phyloP scores from a whole-genome alignment of 148 eudicot species.

The Euryodendron excelsum region DNA sequence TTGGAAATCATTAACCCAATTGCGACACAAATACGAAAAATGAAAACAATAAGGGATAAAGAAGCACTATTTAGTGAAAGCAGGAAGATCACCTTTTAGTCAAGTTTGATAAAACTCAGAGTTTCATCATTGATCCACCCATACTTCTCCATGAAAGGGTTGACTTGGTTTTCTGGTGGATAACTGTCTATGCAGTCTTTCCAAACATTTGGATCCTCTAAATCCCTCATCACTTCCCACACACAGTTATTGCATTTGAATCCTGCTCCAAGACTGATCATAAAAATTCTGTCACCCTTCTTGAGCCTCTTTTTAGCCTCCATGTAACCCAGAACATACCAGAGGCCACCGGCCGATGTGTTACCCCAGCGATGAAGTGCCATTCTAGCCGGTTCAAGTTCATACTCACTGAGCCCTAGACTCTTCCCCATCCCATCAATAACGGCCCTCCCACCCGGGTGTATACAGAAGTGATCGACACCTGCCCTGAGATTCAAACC shows the following conservation, averaged over 20 bases:
- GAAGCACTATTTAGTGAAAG: neutral
- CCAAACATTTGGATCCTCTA: conserved; percentile 72
- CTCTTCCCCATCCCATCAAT: conserved; percentile 70
- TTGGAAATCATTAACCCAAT: neutral
- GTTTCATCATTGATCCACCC: conserved; percentile 73
- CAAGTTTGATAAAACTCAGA: conserved; percentile 38
- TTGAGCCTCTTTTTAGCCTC: conserved; percentile 88
- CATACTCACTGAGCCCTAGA: conserved; percentile 48
- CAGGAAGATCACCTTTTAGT: neutral
- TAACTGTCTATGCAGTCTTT: conserved; percentile 55
- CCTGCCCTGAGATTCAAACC: conserved; percentile 56
- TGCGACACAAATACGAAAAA: conserved; percentile 13
- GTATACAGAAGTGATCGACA: conserved; percentile 74
- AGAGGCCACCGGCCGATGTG: conserved; percentile 76
- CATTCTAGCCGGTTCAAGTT: conserved; percentile 83
- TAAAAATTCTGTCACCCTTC: conserved; percentile 69
- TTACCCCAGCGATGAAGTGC: conserved; percentile 85
- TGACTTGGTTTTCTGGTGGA: conserved; percentile 38
- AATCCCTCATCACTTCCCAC: conserved; percentile 84
- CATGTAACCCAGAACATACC: conserved; percentile 93
- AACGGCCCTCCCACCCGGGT: conserved; percentile 86
- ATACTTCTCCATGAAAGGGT: conserved; percentile 61
- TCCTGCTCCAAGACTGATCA: conserved; percentile 88
- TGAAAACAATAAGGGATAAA: neutral
- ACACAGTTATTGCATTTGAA: conserved; percentile 87